Evolutionary conservation across 2,329 filamentous ascomycete genomes (phyloP).

Genomic region (Aspergillus hiratsukae): DNA sequence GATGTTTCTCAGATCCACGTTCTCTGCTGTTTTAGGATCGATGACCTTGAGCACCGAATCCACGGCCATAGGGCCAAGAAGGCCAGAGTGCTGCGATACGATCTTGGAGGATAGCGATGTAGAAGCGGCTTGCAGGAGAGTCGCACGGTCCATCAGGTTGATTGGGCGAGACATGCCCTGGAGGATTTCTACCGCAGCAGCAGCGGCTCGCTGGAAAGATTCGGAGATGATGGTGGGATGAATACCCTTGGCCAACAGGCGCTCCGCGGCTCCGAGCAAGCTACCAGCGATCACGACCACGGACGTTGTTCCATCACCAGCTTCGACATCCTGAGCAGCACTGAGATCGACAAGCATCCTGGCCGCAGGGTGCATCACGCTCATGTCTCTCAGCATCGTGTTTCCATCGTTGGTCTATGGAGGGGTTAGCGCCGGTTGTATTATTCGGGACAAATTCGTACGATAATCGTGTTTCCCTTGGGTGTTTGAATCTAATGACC

Average conservation of each 20-base stretch:
- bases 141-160: slow-evolving; percentile 77
- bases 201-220: slow-evolving; percentile 90
- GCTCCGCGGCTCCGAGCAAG: slow-evolving; percentile 87
- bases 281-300: slow-evolving; percentile 97
- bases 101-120: slow-evolving; percentile 98
- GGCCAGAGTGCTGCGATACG: slow-evolving; percentile 92
- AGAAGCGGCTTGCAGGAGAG: slow-evolving; percentile 91
- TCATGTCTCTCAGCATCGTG: slow-evolving; percentile 99
- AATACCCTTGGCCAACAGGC: slow-evolving; percentile 83
- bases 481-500: slow-evolving; percentile 73
- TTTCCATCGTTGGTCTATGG: slow-evolving; percentile 88
- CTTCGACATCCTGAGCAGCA: slow-evolving; percentile 95
- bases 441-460: slow-evolving; percentile 29
- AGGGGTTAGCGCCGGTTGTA: slow-evolving; percentile 25
- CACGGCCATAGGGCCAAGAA: slow-evolving; percentile 95
- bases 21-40: slow-evolving; percentile 90
- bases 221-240: slow-evolving; percentile 98
- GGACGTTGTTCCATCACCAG: slow-evolving; percentile 95
- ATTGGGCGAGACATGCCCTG: slow-evolving; percentile 96
- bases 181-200: slow-evolving; percentile 80
- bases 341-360: slow-evolving; percentile 99
- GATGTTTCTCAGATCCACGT: slow-evolving; percentile 95
- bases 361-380: slow-evolving; percentile 97
- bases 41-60: slow-evolving; percentile 95
- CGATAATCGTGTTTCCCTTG: slow-evolving; percentile 94